Base-by-base conservation (phyloP, 805 yeast genomes). In the Candida berthetii region DNA sequence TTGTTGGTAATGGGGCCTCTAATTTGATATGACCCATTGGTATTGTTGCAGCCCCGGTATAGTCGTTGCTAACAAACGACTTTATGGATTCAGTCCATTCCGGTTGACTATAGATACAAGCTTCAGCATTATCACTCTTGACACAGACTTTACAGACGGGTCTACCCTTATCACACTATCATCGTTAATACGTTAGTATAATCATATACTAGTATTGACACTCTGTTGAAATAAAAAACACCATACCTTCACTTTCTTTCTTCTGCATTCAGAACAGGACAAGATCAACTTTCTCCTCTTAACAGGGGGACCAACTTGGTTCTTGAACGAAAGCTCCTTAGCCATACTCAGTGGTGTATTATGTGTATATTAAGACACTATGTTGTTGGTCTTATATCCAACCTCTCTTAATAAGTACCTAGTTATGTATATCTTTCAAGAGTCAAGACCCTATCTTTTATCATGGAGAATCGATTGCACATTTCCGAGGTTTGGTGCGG, bases 111-210 rank as follows among this genome's bases (percentile, higher is more conserved):
- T 76, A 76, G 25, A 66, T 68, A 42, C 81, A 76, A 15, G 68
- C 54, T 44, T 68, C 73, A 9, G 66, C 66, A 10, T 68, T 72
- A 2, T 74, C 76, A 24, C 73, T 66, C 49, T 72, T 73, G 19
- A 62, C 55, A 58, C 82, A 76, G 47, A 69, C 76, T 6, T 67
- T 62, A 53, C 82, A 76, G 40, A 69, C 71, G 1, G 82, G 82
- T 42, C 76, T 66, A 19, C 62, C 63, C 42, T 67, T 66, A 48
- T 68, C 74, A 56, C 76, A 71, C 44, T 41, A 11, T n/a, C n/a
- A n/a, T n/a, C n/a, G n/a, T n/a, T 5, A 34, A 34, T 2, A 14
- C 8, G 25, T 34, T 34, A 34, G 36, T 34, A 16, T 9, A 14
- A n/a, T n/a, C n/a, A n/a, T 27, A 25, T 25, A 31, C 5, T 20